These are phyloP conservation scores for Xylaria intraflava DNA, from an alignment of 495 filamentous ascomycete species.

Conservation along the genomic window DNA sequence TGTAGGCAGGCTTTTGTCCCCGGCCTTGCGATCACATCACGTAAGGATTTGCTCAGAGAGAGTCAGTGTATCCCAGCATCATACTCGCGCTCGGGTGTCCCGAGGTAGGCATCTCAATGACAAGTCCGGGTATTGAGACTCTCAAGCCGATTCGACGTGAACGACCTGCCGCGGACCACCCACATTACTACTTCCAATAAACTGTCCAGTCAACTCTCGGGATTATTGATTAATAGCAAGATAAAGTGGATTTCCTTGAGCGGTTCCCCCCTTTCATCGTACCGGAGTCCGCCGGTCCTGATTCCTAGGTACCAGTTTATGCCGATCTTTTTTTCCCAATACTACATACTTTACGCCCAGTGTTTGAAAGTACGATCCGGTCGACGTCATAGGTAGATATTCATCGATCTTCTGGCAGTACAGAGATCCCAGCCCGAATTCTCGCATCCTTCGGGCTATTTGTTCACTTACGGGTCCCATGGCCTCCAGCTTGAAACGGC, in stretches of 20 bases:
- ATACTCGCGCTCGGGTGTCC: background rate
- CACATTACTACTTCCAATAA: constrained; percentile 3
- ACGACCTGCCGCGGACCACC: constrained; percentile 6
- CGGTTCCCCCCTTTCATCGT: constrained; percentile 32
- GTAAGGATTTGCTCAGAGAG: too few relatives aligned
- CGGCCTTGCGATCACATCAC: background rate
- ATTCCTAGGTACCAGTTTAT: constrained; percentile 32
- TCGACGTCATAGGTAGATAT: constrained; percentile 46
- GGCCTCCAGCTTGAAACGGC: background rate
- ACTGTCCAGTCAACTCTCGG: background rate
- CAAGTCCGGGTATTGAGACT: constrained; percentile 6
- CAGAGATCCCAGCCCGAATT: too few relatives aligned
- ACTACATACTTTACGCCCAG: constrained; percentile 44
- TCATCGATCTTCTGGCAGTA: too few relatives aligned
- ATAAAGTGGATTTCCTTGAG: constrained; percentile 43
- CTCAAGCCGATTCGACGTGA: constrained; percentile 8
- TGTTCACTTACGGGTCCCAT: too few relatives aligned
- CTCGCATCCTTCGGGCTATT: too few relatives aligned
- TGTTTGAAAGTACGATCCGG: constrained; percentile 44
- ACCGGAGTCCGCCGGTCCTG: too few relatives aligned
- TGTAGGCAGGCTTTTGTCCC: constrained; percentile 5
- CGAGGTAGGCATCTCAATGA: too few relatives aligned
- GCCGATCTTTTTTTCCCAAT: constrained; percentile 45
- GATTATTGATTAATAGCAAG: background rate
- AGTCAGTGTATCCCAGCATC: too few relatives aligned